Evolutionary conservation across 2,329 filamentous ascomycete genomes (phyloP), one percentile per base, ranked within the genome.

Genomic region (Claviceps humidiphila): DNA sequence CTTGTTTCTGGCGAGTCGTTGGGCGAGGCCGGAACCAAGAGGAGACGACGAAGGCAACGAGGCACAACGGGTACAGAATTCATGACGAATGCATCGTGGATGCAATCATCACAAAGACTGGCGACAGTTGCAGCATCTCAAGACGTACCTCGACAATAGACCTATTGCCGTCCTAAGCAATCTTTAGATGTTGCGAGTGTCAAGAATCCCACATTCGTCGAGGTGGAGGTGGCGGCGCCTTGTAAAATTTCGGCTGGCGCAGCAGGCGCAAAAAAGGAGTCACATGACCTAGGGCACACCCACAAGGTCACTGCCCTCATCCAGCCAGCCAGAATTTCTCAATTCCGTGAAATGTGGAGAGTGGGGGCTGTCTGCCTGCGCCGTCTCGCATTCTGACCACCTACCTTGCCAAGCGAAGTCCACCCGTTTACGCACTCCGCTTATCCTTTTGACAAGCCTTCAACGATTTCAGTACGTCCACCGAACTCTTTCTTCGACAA

Each of bases 141-240:
- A 74, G 72, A 80, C 76, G 63, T 79, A 80, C 76, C 76, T 80
- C 76, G 76, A 80, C 76, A 79, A 77, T 75, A 74, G 65, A 61
- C 51, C 62, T 70, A 75, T 73, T 79, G 76, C 75, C 76, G 73
- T 80, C 76, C 76, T 80, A 77, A 80, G 76, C 76, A 78, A 74
- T 74, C 69, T 70, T 75, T 70, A 76, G 74, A 77, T 76, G 71
- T 68, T 70, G 68, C 66, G 66, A 61, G 64, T 63, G 63, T 62
- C 9, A 59, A 63, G 58, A 57, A 50, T 3, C 41, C 54, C 49
- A 51, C 50, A 45, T 52, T 43, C 53, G 52, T 52, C 55, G 54
- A 14, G 55, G 56, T 60, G 61, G 63, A 61, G 61, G 58, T 60
- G 60, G 59, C 63, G 64, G 49, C 63, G 49, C 49, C 57, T 49